These are phyloP conservation scores for Leishmania lainsoni DNA, from an alignment of 208 protist genomes.

Conservation along the genomic window DNA sequence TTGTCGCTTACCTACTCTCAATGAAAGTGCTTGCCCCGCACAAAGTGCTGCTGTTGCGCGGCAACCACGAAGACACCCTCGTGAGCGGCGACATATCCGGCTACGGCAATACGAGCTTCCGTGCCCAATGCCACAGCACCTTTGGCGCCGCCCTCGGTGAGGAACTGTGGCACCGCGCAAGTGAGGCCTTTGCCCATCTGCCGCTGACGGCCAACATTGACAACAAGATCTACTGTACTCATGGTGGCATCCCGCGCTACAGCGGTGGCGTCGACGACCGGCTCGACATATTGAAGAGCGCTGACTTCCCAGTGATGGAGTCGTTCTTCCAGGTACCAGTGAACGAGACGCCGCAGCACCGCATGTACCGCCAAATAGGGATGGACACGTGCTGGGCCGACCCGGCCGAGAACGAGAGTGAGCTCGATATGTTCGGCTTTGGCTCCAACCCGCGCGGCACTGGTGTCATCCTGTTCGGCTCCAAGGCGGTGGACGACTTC, in stretches of 20 bases:
- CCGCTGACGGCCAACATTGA: conserved; percentile 94
- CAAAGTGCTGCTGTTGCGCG: conserved; percentile 93
- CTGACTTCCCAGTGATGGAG: conserved; percentile 80
- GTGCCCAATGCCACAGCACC: conserved; percentile 81
- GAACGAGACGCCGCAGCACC: conserved; percentile 63
- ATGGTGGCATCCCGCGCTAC: conserved; percentile 93
- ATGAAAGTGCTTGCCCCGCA: conserved; percentile 92
- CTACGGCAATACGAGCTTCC: conserved; percentile 91
- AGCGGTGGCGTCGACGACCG: conserved; percentile 82
- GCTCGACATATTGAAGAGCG: conserved; percentile 58
- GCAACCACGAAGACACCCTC: conserved; percentile 94
- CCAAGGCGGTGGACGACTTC: conserved; percentile 89
- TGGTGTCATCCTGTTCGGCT: conserved; percentile 88
- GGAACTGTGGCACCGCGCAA: conserved; percentile 88
- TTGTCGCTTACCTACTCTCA: conserved; percentile 91
- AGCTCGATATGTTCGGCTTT: conserved; percentile 85
- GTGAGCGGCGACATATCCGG: conserved; percentile 91
- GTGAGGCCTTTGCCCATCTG: conserved; percentile 82
- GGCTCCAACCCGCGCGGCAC: conserved; percentile 84
- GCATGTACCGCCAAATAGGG: conserved; percentile 72
- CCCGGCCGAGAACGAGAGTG: conserved; percentile 83
- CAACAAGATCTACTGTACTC: conserved; percentile 93
- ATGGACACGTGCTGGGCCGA: conserved; percentile 93
- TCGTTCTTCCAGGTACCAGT: conserved; percentile 86
- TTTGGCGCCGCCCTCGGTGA: conserved; percentile 86